phyloP scores from a whole-genome alignment of 2,329 filamentous ascomycete species.

The Didymella segeticola region DNA sequence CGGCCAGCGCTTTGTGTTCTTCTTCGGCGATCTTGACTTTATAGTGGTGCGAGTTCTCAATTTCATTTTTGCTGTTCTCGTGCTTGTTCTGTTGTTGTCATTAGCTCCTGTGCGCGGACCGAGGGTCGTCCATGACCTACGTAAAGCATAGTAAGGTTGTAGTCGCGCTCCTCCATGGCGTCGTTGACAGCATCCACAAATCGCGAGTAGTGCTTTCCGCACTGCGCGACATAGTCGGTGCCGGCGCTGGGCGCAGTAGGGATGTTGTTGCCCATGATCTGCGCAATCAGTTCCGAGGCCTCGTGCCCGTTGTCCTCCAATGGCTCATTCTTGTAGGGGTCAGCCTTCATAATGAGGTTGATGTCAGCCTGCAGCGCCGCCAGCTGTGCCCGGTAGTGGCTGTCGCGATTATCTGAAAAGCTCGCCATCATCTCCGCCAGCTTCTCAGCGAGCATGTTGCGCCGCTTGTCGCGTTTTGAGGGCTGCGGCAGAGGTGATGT shows the following conservation, averaged over 20 bases:
- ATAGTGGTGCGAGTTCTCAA: constrained; percentile 64
- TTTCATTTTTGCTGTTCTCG: constrained; percentile 61
- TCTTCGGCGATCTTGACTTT: constrained; percentile 67
- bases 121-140: constrained; percentile 59
- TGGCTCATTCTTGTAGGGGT: constrained; percentile 76
- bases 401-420: constrained; percentile 81
- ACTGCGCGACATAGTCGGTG: constrained; percentile 69
- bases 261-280: constrained; percentile 51
- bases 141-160: constrained; percentile 79
- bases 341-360: constrained; percentile 81
- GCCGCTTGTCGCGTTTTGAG: constrained; percentile 90
- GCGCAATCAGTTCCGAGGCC: constrained; percentile 65
- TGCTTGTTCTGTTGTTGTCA: constrained; percentile 61
- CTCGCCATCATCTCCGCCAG: constrained; percentile 76
- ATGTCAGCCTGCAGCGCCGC: constrained; percentile 92
- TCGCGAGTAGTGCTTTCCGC: constrained; percentile 82
- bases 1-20: constrained; percentile 65
- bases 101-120: neutral
- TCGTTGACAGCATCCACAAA: constrained; percentile 89
- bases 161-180: constrained; percentile 85
- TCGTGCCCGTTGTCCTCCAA: constrained; percentile 71
- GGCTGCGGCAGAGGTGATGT: constrained; percentile 57
- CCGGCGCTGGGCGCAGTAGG: constrained; percentile 61
- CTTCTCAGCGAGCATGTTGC: constrained; percentile 80
- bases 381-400: constrained; percentile 86